phyloP scores from a whole-genome alignment of 139 green algal genomes.

The Gonium pectorale region DNA sequence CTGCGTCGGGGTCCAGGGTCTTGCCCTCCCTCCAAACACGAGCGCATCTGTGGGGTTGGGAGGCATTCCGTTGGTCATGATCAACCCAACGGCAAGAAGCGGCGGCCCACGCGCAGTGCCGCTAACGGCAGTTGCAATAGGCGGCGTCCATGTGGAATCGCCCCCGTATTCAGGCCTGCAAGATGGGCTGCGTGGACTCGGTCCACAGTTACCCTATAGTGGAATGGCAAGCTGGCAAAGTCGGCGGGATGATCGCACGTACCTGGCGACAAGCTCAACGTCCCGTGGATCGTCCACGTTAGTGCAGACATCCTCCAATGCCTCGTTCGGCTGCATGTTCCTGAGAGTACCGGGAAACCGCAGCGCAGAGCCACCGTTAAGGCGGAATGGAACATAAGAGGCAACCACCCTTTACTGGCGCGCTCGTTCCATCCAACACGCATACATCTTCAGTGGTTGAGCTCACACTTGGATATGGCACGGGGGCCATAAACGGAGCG shows the following conservation, averaged over 20 bases:
- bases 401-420: not conserved
- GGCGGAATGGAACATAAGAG: not conserved
- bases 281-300: constrained; percentile 11
- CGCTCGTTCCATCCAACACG: not conserved
- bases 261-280: constrained; percentile 19
- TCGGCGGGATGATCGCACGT: no score
- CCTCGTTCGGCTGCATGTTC: not conserved
- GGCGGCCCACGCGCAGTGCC: not conserved
- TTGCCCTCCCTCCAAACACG: not conserved
- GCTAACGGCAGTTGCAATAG: not conserved
- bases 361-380: no score
- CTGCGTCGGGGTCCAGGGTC: not conserved
- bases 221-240: not conserved
- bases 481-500: not conserved
- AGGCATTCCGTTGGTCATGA: not conserved
- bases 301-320: not conserved
- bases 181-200: not conserved
- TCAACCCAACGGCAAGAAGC: not conserved
- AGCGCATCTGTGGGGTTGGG: not conserved
- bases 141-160: not conserved
- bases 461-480: no score
- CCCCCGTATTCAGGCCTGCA: not conserved
- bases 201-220: not conserved
- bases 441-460: no score
- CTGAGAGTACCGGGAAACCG: not conserved